These are phyloP conservation scores for Asterophora lycoperdoides DNA, from an alignment of 768 basidiomycete genomes.

Conservation along the genomic window DNA sequence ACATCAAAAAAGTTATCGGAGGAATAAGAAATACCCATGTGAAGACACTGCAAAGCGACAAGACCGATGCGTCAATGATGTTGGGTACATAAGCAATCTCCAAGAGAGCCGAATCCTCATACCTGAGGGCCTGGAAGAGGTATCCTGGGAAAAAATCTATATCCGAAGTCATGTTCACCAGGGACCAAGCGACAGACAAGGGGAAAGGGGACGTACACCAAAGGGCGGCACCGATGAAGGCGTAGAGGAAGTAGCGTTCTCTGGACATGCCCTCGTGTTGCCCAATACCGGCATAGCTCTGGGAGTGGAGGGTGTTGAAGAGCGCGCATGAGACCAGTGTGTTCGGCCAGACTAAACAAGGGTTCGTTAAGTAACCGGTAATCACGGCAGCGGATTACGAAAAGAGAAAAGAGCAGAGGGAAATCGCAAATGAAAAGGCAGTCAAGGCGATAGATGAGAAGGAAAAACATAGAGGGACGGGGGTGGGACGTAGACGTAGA, in stretches of 20 bases:
- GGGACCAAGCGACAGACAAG: too few relatives aligned
- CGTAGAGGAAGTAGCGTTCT: constrained; percentile 56
- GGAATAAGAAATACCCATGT: constrained; percentile 36
- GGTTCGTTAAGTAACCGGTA: background rate
- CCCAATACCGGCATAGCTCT: constrained; percentile 53
- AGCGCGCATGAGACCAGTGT: constrained; percentile 66
- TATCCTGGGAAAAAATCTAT: constrained; percentile 61
- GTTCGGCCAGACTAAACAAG: constrained; percentile 59
- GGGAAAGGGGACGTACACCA: constrained; percentile 33
- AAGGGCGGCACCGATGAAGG: constrained; percentile 41
- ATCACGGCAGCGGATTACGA: background rate
- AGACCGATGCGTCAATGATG: background rate
- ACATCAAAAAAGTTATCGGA: background rate
- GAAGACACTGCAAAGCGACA: constrained; percentile 32
- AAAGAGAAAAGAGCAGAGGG: background rate
- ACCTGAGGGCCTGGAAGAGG: constrained; percentile 55
- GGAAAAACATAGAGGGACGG: too few relatives aligned
- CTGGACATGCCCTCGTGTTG: constrained; percentile 49
- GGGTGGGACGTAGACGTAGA: too few relatives aligned
- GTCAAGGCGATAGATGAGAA: too few relatives aligned
- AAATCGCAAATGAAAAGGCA: background rate
- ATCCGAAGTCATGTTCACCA: constrained; percentile 9
- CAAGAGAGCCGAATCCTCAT: constrained; percentile 6
- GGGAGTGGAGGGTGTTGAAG: constrained; percentile 71
- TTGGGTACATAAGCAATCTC: too few relatives aligned